Conservation (phyloP, 768 basidiomycete genomes). For the Polyporus arcularius region DNA sequence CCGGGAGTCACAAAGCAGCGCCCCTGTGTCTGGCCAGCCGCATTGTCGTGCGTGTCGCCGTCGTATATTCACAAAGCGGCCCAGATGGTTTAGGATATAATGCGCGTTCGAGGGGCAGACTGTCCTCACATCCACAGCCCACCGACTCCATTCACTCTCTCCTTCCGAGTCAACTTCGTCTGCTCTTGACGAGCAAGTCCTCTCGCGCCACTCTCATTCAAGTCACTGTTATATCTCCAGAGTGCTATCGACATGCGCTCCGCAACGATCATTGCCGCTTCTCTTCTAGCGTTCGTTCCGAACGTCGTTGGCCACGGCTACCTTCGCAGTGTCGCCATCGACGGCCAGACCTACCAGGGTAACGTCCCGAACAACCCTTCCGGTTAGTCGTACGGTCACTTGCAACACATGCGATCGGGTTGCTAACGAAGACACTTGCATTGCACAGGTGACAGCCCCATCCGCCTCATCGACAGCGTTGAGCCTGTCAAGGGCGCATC, state of each 20-base stretch:
- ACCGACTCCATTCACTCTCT: not conserved
- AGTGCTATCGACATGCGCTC: not conserved
- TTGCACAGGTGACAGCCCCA: slow-evolving; percentile 22
- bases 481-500: slow-evolving; percentile 55
- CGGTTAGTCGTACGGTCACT: slow-evolving; percentile 27
- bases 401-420: slow-evolving; percentile 32
- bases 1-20: no score
- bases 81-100: not conserved
- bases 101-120: not conserved
- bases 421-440: not conserved
- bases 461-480: slow-evolving; percentile 45
- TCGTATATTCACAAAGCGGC: not conserved
- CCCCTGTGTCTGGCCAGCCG: no score
- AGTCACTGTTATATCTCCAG: not conserved
- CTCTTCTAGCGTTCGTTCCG: slow-evolving; percentile 24
- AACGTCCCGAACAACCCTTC: slow-evolving; percentile 41
- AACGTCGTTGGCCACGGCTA: slow-evolving; percentile 46
- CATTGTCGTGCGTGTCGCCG: not conserved
- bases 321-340: slow-evolving; percentile 41
- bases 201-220: not conserved
- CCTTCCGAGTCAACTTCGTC: not conserved
- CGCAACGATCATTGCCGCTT: slow-evolving; percentile 6
- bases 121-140: not conserved
- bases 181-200: slow-evolving; percentile 21
- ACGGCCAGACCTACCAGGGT: slow-evolving; percentile 46